phyloP scores from a whole-genome alignment of 768 basidiomycete genomes.

The Lactarius indigo region DNA sequence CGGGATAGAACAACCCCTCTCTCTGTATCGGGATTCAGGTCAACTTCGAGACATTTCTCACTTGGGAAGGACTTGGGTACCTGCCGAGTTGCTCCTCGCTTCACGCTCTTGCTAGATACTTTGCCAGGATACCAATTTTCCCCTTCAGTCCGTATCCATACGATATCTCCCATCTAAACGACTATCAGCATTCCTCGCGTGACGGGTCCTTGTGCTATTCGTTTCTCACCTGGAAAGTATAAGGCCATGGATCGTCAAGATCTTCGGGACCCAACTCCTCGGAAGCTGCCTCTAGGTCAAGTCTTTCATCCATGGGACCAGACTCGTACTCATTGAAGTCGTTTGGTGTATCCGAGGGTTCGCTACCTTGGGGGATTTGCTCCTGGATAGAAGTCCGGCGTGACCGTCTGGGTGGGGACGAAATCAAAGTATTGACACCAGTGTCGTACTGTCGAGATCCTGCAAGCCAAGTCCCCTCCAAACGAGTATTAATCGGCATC shows the following conservation, averaged over 20 bases:
- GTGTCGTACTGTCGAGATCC: not conserved
- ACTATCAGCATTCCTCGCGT: not conserved
- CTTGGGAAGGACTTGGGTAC: constrained; percentile 2
- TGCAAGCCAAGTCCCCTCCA: not conserved
- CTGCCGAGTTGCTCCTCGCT: constrained; percentile 21
- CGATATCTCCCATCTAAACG: constrained; percentile 18
- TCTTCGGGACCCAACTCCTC: constrained; percentile 19
- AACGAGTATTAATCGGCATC: not conserved
- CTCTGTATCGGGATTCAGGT: constrained; percentile 3
- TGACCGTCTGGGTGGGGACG: not conserved
- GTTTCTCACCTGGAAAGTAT: constrained; percentile 19
- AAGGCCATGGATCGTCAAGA: constrained; percentile 26
- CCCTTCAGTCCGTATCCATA: constrained; percentile 24
- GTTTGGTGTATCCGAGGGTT: not conserved
- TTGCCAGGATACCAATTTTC: constrained; percentile 23
- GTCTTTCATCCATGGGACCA: not conserved
- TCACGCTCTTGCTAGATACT: constrained; percentile 19
- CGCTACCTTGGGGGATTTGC: not conserved
- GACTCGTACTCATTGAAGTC: not conserved
- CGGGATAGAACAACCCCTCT: constrained; percentile 23
- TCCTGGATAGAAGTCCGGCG: not conserved
- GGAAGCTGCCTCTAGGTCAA: constrained; percentile 10
- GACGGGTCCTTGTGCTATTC: not conserved
- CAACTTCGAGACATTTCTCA: not conserved
- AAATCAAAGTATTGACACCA: not conserved